Percentiles rank a stretch among this genome's conserved stretches.
phyloP scores from a whole-genome alignment of 805 yeast genomes.

The Myxozyma kluyveri region DNA sequence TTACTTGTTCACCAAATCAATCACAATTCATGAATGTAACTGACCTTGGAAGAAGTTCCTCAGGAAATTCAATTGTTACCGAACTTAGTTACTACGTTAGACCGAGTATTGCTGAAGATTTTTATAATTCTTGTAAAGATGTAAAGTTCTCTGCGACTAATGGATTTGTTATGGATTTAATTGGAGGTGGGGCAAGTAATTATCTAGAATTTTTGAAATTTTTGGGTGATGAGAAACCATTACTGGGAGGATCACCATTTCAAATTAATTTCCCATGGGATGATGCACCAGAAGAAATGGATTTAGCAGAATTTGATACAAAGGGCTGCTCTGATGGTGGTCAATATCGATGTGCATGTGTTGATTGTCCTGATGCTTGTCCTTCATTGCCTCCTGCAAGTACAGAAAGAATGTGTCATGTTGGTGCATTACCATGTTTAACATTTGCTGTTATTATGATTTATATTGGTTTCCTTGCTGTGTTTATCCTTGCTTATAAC shows the following conservation, averaged over 20 bases:
- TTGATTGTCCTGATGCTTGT: conserved; percentile 82
- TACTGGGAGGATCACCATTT: conserved; percentile 92
- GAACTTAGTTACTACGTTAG: conserved; percentile 66
- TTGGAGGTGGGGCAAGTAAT: conserved; percentile 94
- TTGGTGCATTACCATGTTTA: conserved; percentile 69
- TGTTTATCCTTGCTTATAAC: conserved; percentile 26
- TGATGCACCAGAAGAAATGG: conserved; percentile 28
- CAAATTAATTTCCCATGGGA: conserved; percentile 76
- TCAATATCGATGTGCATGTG: conserved; percentile 76
- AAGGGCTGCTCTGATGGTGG: conserved; percentile 58
- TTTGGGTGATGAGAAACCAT: conserved; percentile 90
- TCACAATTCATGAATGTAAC: conserved; percentile 69
- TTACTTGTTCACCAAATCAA: conserved; percentile 88
- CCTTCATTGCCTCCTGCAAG: conserved; percentile 55
- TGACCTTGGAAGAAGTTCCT: conserved; percentile 42
- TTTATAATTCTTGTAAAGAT: conserved; percentile 82
- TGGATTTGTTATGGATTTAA: conserved; percentile 93
- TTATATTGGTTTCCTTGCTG: conserved; percentile 43
- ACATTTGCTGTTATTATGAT: conserved; percentile 58
- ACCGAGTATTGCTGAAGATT: conserved; percentile 55
- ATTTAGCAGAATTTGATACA: conserved; percentile 22
- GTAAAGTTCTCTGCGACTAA: conserved; percentile 92
- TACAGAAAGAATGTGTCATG: conserved; percentile 45
- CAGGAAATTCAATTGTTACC: conserved; percentile 60
- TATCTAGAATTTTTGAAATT: conserved; percentile 75